Conservation (phyloP, 352 stramenopile genomes). For the Phytophthora quininea region DNA sequence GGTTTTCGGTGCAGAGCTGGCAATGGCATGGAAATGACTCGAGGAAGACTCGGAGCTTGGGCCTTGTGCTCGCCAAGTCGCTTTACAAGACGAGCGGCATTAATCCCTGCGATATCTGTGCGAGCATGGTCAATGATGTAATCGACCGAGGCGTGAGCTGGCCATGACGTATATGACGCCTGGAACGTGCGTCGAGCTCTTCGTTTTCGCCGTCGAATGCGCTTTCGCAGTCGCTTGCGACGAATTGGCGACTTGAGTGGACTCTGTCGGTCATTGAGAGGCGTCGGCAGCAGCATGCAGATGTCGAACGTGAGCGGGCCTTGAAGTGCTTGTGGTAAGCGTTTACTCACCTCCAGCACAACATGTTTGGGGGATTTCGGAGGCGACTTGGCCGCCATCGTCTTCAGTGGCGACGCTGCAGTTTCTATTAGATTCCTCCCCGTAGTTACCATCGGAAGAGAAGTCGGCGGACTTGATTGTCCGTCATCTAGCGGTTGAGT, state of each 20-base stretch:
- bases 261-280: slow-evolving; percentile 56
- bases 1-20: slow-evolving; percentile 7
- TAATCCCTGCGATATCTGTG: slow-evolving; percentile 22
- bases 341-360: slow-evolving; percentile 40
- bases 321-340: slow-evolving; percentile 35
- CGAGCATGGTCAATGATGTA: slow-evolving; percentile 50
- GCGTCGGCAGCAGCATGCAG: slow-evolving; percentile 58
- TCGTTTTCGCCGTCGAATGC: slow-evolving; percentile 33
- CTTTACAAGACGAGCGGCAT: slow-evolving; percentile 37
- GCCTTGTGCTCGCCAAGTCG: slow-evolving; percentile 43
- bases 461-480: no score
- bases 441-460: no score
- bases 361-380: slow-evolving; percentile 25
- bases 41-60: slow-evolving; percentile 7
- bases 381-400: not conserved
- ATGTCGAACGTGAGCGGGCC: slow-evolving; percentile 70
- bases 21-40: slow-evolving; percentile 25
- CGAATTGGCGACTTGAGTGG: slow-evolving; percentile 57
- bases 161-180: slow-evolving; percentile 32
- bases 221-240: slow-evolving; percentile 39
- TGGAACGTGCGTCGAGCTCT: slow-evolving; percentile 44
- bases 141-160: slow-evolving; percentile 41
- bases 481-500: slow-evolving; percentile 23
- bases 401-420: not conserved
- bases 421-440: no score